Evolutionary conservation across 495 filamentous ascomycete species (phyloP), one percentile per base, ranked within the genome.

Genomic region (Cryomyces minteri): DNA sequence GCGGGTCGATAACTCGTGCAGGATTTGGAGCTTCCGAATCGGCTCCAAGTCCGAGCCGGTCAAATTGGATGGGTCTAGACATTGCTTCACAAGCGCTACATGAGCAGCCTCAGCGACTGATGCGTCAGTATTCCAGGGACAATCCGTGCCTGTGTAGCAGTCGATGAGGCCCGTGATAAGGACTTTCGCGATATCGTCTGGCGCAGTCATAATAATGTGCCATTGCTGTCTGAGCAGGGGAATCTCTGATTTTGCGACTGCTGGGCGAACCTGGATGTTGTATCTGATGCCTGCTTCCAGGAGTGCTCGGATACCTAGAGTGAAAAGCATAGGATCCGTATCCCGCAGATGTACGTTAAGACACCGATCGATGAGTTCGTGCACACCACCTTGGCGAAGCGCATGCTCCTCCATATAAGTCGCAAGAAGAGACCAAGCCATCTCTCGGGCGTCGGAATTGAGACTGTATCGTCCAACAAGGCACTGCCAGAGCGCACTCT

Each of bases 121-220:
- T 11, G 58, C 57, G 5, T 67, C 62, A 5, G 68, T 56, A 10
- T 57, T 62, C 11, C 55, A 53, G 28, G 68, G 18, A 25, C 18
- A 25, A 25, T 25, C 18, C 18, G 18, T 25, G 18, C 18, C 18
- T 25, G 2, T 25, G 18, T 25, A 25, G 18, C 18, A 25, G 18
- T 25, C 18, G 18, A 25, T 25, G 18, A 25, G 18, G 18, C 18
- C 18, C 28, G 80, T 88, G 4, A 82, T 79, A 39, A 70, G 61
- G 5, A 68, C 62, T 49, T 84, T 85, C 41, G 92, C 77, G 0
- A 73, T 79, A 39, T 72, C 69, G n/a, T 69, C 64, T 4, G 75
- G 76, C 9, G 83, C 77, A 14, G 70, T 76, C 41, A 94, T 56
- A 12, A 88, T 77, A 54, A 94, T 76, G 11, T 72, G 74, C 88